Percentiles rank a stretch among this genome's conserved stretches.
phyloP scores from a whole-genome alignment of 495 filamentous ascomycete species.

The Aspergillus ostianus region DNA sequence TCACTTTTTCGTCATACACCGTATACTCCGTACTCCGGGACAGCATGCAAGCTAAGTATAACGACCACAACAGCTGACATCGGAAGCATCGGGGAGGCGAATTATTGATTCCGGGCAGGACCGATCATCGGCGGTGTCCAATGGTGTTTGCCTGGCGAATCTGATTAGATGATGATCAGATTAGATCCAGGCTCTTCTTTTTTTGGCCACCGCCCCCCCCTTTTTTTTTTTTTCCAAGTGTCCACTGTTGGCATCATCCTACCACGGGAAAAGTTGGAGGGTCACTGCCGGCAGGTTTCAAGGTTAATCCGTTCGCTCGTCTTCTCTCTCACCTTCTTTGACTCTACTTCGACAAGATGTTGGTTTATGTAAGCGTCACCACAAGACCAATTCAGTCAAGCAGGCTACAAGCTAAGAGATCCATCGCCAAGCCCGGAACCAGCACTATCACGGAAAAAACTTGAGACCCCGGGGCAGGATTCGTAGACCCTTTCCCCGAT shows the following conservation, averaged over 20 bases:
- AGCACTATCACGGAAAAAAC: too few relatives aligned
- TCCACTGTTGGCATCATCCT: neutral
- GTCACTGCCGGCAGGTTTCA: neutral
- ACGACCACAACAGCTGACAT: neutral
- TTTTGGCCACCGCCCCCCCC: neutral
- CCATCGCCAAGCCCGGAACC: too few relatives aligned
- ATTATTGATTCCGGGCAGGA: neutral
- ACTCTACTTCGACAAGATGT: neutral
- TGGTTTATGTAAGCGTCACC: neutral
- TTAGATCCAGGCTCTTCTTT: slow-evolving; percentile 10
- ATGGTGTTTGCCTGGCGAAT: slow-evolving; percentile 4
- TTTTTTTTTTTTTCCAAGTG: neutral
- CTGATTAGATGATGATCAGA: slow-evolving; percentile 21
- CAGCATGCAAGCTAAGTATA: neutral
- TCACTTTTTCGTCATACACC: too few relatives aligned
- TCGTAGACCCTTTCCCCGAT: too few relatives aligned
- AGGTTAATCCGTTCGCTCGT: neutral
- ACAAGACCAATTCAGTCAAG: neutral
- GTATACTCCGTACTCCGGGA: too few relatives aligned
- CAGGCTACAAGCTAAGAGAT: too few relatives aligned
- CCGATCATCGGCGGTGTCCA: slow-evolving; percentile 12
- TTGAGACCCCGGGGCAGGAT: too few relatives aligned
- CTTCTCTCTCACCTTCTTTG: neutral
- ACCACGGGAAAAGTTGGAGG: neutral
- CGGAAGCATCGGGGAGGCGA: slow-evolving; percentile 2